Conservation (phyloP, 306 rosid species). For the Geum urbanum region DNA sequence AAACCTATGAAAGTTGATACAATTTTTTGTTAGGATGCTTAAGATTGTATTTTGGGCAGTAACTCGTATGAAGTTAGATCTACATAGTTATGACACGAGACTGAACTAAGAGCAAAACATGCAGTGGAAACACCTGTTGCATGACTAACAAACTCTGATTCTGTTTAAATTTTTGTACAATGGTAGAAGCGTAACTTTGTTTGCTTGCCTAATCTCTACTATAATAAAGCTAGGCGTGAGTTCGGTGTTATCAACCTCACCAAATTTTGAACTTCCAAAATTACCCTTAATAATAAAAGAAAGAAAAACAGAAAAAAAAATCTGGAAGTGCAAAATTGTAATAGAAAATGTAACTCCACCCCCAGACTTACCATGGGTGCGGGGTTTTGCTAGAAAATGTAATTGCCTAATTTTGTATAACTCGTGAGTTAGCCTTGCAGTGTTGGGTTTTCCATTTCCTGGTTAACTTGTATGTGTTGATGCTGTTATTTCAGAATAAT, state of each 20-base stretch:
- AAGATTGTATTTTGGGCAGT: neutral
- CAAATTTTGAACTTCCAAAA: too few species aligned
- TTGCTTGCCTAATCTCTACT: too few species aligned
- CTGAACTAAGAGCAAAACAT: neutral
- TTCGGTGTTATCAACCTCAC: too few species aligned
- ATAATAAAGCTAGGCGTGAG: too few species aligned
- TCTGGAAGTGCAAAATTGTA: too few species aligned
- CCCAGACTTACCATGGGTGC: too few species aligned
- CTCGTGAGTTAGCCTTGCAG: neutral
- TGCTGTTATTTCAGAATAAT: constrained; percentile 59
- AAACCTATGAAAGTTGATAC: neutral
- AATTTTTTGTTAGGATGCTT: neutral
- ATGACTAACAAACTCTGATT: constrained; percentile 16
- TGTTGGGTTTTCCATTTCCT: too few species aligned
- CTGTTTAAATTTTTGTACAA: constrained; percentile 2
- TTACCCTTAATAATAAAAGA: too few species aligned
- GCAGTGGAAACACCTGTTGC: neutral
- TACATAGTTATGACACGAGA: neutral
- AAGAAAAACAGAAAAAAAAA: too few species aligned
- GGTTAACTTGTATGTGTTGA: constrained; percentile 20
- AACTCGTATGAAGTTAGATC: neutral
- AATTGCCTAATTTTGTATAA: constrained; percentile 2
- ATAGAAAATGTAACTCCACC: too few species aligned
- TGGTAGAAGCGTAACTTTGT: constrained; percentile 15
- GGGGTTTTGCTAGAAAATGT: too few species aligned